Base-by-base conservation (phyloP, 2,329 filamentous ascomycete genomes). In the Epichloe sylvatica region DNA sequence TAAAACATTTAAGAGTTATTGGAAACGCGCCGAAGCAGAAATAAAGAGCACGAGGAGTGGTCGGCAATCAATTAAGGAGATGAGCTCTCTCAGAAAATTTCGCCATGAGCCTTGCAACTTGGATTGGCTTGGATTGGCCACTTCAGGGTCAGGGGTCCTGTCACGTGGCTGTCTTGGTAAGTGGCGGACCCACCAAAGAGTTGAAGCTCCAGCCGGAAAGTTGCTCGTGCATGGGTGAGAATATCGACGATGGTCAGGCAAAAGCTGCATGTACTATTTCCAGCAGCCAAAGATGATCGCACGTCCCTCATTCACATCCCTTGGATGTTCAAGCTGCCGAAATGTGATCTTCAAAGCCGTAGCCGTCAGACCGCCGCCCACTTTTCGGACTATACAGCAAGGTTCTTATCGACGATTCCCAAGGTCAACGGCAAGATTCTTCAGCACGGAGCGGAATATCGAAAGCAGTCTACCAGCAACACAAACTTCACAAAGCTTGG, bases 291-390 rank as follows among this genome's bases (percentile, higher is more conserved):
- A 19, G 3, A 67, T 65, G 63, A 57, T 66, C 45, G 47, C 57
- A 33, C 62, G 65, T 25, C 62, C 64, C 21, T 54, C 55, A 6
- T 48, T 59, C 42, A 55, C 61, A 36, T 56, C 59, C 49, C 49
- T 66, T 36, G 55, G 55, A 46, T 67, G 65, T 33, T 59, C 59
- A 15, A 57, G 59, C 23, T 67, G 64, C 36, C 61, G 62, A 50
- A 59, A 53, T 7, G 52, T 58, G 21, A 56, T 66, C 12, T 40
- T 64, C 30, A 54, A 60, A 46, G 64, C 64, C 13, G 54, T 66
- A 13, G 51, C 58, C 2, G 56, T 57, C 19, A 54, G 52, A 30
- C 50, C 56, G 38, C 45, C 56, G n/a, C 49, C 55, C 39, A 55
- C 47, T 45, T 51, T 61, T 51, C 59, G 56, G 41, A 56, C 39